A percentile compares a stretch with the other conserved stretches of the same genome.
phyloP scores from a whole-genome alignment of 495 filamentous ascomycete genomes.

The Bryoglossum gracile region DNA sequence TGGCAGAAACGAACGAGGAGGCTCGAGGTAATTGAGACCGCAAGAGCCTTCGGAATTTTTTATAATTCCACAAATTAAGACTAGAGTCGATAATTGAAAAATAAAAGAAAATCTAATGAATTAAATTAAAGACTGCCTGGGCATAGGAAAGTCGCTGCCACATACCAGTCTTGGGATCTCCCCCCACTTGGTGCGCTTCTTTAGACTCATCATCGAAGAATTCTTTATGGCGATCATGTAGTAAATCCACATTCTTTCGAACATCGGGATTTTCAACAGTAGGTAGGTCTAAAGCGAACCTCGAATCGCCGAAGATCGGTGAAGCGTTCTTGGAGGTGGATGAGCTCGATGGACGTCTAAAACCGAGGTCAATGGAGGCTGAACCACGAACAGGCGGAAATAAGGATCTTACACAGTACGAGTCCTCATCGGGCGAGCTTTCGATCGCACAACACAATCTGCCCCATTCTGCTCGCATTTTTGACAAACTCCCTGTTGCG shows the following conservation, averaged over 20 bases:
- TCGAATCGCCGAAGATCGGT: constrained; percentile 1
- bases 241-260: constrained; percentile 6
- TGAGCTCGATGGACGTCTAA: not conserved
- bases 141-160: too few relatives aligned
- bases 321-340: not conserved
- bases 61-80: too few relatives aligned
- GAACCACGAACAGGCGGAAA: too few relatives aligned
- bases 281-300: constrained; percentile 20
- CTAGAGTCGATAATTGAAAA: too few relatives aligned
- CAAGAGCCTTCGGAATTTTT: too few relatives aligned
- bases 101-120: too few relatives aligned
- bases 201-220: constrained; percentile 16
- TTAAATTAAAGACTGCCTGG: too few relatives aligned
- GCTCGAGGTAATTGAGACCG: too few relatives aligned
- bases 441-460: constrained; percentile 19
- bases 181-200: too few relatives aligned
- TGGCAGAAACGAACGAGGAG: too few relatives aligned
- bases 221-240: constrained; percentile 15
- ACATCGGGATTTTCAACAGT: constrained; percentile 9
- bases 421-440: constrained; percentile 20
- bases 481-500: constrained; percentile 13
- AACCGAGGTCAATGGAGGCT: not conserved
- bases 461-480: constrained; percentile 17
- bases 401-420: constrained; percentile 9
- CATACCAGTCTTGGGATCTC: too few relatives aligned